Evolutionary conservation across 768 basidiomycete genomes (phyloP), one percentile per base, ranked within the genome.

Genomic region (Phlebiopsis flavidoalba): DNA sequence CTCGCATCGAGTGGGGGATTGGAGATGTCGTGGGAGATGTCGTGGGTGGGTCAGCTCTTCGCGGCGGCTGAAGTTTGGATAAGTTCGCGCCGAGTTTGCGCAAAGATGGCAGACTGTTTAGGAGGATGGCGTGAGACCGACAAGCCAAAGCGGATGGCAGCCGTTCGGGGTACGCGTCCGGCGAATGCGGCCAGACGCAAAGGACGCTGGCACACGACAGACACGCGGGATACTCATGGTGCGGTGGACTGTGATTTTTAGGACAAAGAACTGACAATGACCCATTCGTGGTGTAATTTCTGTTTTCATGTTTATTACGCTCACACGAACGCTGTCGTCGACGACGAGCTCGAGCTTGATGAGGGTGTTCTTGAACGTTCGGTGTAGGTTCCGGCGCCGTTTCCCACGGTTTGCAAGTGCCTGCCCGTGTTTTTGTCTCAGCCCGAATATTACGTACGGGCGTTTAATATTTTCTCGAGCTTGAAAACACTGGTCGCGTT

Each of bases 361-460:
- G 37, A 55, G 21, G 8, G 37, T 55, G 31, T 55, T 55, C 54
- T 36, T 59, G 58, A 59, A 51, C 37, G 49, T 59, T 59, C 58
- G 58, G 37, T 31, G 58, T 33, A n/a, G 26, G 37, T 59, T 59
- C 58, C 40, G 48, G 35, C 22, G 57, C 47, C 31, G 7, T 51
- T 51, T 59, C 58, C 58, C 58, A 59, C 58, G 58, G 49, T 50
- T 31, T 26, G 12, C 47, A 24, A 3, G 43, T 17, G 11, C 14
- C 15, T 22, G 58, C 61, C 61, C 57, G n/a, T n/a, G n/a, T n/a
- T n/a, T n/a, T n/a, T n/a, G 61, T 31, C 21, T 21, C 40, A 45
- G 61, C 61, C n/a, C 61, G 61, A 62, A 19, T 12, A 37, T 53
- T 62, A 62, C 57, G 61, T 62, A 62, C 31, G 50, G 37, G 57